Conservation (phyloP, 805 yeast species). For the Metschnikowia baotianmanensis region DNA sequence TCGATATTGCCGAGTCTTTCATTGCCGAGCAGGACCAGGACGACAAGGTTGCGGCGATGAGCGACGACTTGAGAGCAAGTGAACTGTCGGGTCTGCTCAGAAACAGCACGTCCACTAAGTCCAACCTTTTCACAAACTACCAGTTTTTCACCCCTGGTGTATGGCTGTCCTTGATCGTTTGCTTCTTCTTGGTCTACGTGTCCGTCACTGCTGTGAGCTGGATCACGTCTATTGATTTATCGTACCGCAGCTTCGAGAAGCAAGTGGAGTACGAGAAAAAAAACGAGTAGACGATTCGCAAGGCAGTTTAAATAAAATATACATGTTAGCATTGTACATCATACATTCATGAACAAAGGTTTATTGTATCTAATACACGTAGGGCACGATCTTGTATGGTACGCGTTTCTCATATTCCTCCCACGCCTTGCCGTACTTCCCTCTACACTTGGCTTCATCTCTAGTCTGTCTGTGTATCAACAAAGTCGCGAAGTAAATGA, state of each 20-base stretch:
- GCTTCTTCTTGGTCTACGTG: slow-evolving; percentile 55
- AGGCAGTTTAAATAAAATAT: background rate
- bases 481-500: slow-evolving; percentile 75
- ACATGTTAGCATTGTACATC: background rate
- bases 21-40: slow-evolving; percentile 28
- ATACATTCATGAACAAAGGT: no score
- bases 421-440: slow-evolving; percentile 87
- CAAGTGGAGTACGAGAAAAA: slow-evolving; percentile 54
- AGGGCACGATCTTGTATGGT: slow-evolving; percentile 90
- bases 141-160: slow-evolving; percentile 79
- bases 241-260: slow-evolving; percentile 81
- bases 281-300: slow-evolving; percentile 26
- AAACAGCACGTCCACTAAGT: slow-evolving; percentile 11
- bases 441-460: slow-evolving; percentile 88
- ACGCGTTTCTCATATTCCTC: slow-evolving; percentile 73
- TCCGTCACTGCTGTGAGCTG: slow-evolving; percentile 65
- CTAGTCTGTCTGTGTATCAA: slow-evolving; percentile 85
- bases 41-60: slow-evolving; percentile 21
- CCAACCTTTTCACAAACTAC: slow-evolving; percentile 60
- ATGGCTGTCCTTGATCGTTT: slow-evolving; percentile 69
- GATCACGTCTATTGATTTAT: slow-evolving; percentile 68
- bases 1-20: slow-evolving; percentile 32
- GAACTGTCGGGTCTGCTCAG: slow-evolving; percentile 7
- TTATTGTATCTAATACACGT: slow-evolving; percentile 52
- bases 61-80: slow-evolving; percentile 14